These are phyloP conservation scores for Brasilioporus rufonigricans DNA, from an alignment of 768 basidiomycete genomes.

Conservation along the genomic window DNA sequence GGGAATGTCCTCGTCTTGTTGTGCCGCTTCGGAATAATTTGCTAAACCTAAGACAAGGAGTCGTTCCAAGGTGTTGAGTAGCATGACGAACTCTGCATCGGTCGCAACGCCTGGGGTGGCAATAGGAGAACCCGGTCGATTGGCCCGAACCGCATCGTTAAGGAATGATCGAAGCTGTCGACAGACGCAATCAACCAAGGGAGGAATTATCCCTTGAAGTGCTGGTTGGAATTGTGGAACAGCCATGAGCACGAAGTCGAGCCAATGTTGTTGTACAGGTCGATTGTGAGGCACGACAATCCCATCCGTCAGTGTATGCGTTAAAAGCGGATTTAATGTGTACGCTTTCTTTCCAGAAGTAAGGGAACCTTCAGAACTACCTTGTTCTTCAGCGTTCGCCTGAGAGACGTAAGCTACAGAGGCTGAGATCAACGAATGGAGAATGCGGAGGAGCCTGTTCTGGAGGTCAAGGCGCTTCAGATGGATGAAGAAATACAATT, in stretches of 20 bases:
- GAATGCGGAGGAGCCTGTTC: conserved; percentile 87
- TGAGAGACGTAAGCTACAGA: conserved; percentile 39
- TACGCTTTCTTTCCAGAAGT: conserved; percentile 36
- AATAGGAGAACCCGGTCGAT: conserved; percentile 35
- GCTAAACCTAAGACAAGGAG: conserved; percentile 72
- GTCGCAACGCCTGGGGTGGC: conserved; percentile 54
- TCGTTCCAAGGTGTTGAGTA: conserved; percentile 82
- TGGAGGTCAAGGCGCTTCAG: conserved; percentile 74
- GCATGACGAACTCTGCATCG: conserved; percentile 81
- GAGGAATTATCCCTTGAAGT: conserved; percentile 61
- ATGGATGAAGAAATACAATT: conserved; percentile 75
- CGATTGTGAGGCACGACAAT: conserved; percentile 67
- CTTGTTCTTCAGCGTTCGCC: conserved; percentile 33
- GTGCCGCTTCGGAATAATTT: conserved; percentile 47
- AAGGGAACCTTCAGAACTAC: conserved; percentile 34
- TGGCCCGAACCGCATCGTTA: conserved; percentile 50
- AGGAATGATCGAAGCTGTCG: conserved; percentile 61
- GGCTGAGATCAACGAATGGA: conserved; percentile 81
- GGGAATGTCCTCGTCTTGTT: conserved; percentile 55
- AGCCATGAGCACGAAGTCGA: conserved; percentile 93
- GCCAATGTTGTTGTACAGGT: conserved; percentile 89
- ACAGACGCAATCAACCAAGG: conserved; percentile 79
- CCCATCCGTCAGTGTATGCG: conserved; percentile 80
- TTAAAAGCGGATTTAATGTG: conserved; percentile 66
- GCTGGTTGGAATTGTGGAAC: conserved; percentile 80